Conservation (phyloP, 495 filamentous ascomycete genomes). For the Penicillium cosmopolitanum region DNA sequence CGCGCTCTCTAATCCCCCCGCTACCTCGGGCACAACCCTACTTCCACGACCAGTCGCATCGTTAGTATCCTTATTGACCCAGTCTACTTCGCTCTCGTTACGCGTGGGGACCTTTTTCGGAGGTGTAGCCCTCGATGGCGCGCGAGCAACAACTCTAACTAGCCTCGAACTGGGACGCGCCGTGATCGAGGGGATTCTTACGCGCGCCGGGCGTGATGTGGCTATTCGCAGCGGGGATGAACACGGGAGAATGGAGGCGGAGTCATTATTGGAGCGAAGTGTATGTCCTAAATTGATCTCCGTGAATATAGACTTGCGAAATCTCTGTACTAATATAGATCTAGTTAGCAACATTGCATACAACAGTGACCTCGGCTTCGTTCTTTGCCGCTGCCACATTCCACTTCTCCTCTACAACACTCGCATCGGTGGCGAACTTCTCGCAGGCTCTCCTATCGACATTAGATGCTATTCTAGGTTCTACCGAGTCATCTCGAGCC, state of each 20-base stretch:
- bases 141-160: constrained; percentile 69
- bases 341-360: constrained; percentile 62
- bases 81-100: constrained; percentile 70
- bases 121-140: constrained; percentile 65
- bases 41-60: constrained; percentile 69
- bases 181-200: constrained; percentile 68
- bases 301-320: background rate
- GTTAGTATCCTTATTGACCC: constrained; percentile 68
- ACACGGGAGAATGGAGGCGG: constrained; percentile 61
- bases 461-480: constrained; percentile 75
- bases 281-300: constrained; percentile 30
- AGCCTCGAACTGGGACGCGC: constrained; percentile 69
- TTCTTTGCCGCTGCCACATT: constrained; percentile 74
- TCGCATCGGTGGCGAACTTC: constrained; percentile 62
- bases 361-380: constrained; percentile 64
- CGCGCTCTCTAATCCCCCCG: constrained; percentile 31
- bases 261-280: constrained; percentile 64
- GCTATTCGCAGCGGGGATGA: constrained; percentile 56
- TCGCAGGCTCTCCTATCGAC: constrained; percentile 68
- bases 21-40: constrained; percentile 58
- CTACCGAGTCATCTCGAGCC: constrained; percentile 78
- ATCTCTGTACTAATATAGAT: background rate
- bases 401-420: constrained; percentile 64
- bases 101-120: constrained; percentile 71
- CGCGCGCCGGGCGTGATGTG: constrained; percentile 70